Evolutionary conservation across 2,329 filamentous ascomycete species (phyloP).

Genomic region (Alternaria conjuncta): DNA sequence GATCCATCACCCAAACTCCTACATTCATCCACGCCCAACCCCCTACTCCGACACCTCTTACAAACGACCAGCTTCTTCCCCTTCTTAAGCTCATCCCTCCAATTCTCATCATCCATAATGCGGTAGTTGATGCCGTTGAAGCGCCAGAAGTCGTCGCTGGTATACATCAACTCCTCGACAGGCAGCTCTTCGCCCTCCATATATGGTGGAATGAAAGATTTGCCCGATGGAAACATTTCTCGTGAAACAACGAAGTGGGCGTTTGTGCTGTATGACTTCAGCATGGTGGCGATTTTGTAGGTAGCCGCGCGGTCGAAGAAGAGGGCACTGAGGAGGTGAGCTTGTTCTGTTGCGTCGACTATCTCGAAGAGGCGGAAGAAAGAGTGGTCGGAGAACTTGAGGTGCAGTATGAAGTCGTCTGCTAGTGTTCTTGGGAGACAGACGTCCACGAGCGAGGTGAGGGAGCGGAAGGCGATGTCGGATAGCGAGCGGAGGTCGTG

Average conservation of each 20-base stretch:
- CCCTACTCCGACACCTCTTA: conserved; percentile 14
- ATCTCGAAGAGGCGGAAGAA: conserved; percentile 20
- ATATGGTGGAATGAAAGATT: conserved; percentile 41
- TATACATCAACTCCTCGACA: conserved; percentile 34
- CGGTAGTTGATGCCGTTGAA: conserved; percentile 36
- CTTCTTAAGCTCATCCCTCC: conserved; percentile 18
- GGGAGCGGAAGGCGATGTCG: conserved; percentile 19
- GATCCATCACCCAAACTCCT: conserved; percentile 23
- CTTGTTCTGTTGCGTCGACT: conserved; percentile 13
- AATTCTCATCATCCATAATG: conserved; percentile 32
- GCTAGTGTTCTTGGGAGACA: conserved; percentile 18
- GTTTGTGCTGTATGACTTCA: conserved; percentile 26
- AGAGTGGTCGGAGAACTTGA: conserved; percentile 27
- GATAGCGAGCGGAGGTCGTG: conserved; percentile 22
- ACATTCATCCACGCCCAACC: conserved; percentile 16
- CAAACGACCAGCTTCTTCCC: conserved; percentile 18
- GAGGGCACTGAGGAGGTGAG: conserved; percentile 19
- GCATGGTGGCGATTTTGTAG: conserved; percentile 33
- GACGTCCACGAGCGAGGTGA: conserved; percentile 22
- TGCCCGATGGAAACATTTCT: conserved; percentile 26
- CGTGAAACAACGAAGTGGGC: conserved; percentile 30
- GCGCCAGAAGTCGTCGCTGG: conserved; percentile 36
- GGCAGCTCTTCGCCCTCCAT: conserved; percentile 45
- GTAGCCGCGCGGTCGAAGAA: conserved; percentile 32
- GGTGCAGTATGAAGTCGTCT: conserved; percentile 25